phyloP scores from a whole-genome alignment of 1,284 basidiomycete genomes.

The Grifola frondosa region DNA sequence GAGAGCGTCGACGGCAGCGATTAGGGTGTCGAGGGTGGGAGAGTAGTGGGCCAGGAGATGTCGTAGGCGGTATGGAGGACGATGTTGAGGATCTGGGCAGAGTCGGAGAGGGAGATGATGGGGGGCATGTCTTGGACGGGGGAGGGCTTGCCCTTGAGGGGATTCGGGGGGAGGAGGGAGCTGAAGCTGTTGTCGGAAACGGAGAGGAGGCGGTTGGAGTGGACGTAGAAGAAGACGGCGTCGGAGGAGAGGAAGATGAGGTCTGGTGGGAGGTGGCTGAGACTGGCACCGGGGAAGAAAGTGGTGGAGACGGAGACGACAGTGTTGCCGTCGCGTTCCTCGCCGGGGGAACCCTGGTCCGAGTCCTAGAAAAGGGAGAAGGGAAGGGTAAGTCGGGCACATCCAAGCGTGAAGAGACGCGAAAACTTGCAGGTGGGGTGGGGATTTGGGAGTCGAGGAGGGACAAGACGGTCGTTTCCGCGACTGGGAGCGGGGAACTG shows the following conservation, averaged over 20 bases:
- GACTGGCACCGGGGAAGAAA: slow-evolving; percentile 68
- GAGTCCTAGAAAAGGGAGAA: slow-evolving; percentile 25
- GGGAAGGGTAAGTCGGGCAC: slow-evolving; percentile 3
- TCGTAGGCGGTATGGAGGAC: slow-evolving; percentile 37
- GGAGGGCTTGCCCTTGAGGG: slow-evolving; percentile 8
- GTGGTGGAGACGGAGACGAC: slow-evolving; percentile 77
- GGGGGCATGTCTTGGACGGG: slow-evolving; percentile 27
- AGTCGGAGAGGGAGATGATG: slow-evolving; percentile 33
- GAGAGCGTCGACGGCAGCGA: slow-evolving; percentile 33
- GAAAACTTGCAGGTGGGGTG: slow-evolving; percentile 60
- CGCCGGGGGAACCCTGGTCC: slow-evolving; percentile 33
- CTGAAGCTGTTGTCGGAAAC: slow-evolving; percentile 40
- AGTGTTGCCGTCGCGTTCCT: slow-evolving; percentile 35
- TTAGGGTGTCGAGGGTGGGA: slow-evolving; percentile 32
- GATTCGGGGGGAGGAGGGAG: slow-evolving; percentile 29
- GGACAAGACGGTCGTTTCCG: slow-evolving; percentile 26
- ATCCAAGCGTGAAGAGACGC: background rate
- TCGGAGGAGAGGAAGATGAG: slow-evolving; percentile 67
- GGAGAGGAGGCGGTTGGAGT: slow-evolving; percentile 34
- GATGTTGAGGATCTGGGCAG: slow-evolving; percentile 37
- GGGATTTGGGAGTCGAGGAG: slow-evolving; percentile 46
- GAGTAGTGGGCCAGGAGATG: slow-evolving; percentile 37
- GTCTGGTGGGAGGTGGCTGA: slow-evolving; percentile 54
- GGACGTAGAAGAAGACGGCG: slow-evolving; percentile 63
- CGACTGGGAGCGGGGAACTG: slow-evolving; percentile 33